phyloP scores from a whole-genome alignment of 164 flowering plant species.

The Tetrastigma voinierianum region DNA sequence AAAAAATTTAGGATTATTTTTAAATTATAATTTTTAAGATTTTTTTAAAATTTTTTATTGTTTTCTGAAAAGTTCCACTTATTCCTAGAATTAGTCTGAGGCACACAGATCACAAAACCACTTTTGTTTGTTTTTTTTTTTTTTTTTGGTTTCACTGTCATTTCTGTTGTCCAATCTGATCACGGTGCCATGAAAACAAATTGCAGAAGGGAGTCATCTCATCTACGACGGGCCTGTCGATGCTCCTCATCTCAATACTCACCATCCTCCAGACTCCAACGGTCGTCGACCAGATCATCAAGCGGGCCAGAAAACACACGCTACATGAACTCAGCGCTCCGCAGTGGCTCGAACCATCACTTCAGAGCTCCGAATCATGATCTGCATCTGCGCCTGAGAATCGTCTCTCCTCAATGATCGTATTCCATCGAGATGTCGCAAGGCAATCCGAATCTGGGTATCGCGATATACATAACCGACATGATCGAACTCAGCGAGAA shows the following conservation, averaged over 20 bases:
- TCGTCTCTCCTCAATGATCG: conserved; percentile 43
- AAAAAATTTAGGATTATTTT: no score
- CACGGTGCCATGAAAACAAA: neutral
- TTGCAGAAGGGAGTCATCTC: conserved; percentile 23
- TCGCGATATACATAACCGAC: conserved; percentile 51
- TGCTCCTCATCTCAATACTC: conserved; percentile 25
- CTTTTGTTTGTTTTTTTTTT: no score
- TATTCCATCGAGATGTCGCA: conserved; percentile 60
- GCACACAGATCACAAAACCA: no score
- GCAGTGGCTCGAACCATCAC: conserved; percentile 50
- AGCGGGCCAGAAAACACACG: conserved; percentile 47
- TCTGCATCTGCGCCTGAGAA: conserved; percentile 54
- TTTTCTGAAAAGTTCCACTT: no score
- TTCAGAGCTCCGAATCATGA: conserved; percentile 53
- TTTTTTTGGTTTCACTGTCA: no score
- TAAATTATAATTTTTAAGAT: no score
- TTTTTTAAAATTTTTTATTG: no score
- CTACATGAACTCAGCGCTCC: conserved; percentile 42
- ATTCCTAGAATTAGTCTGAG: no score
- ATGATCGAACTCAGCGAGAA: conserved; percentile 58
- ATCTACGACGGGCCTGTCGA: conserved; percentile 23
- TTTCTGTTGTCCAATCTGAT: no score
- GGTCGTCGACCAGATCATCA: conserved; percentile 40
- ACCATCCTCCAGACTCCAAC: conserved; percentile 46
- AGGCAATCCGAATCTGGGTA: conserved; percentile 37